Evolutionary conservation across 345 rosid species (phyloP).

Genomic region (Eucalyptus marginata): DNA sequence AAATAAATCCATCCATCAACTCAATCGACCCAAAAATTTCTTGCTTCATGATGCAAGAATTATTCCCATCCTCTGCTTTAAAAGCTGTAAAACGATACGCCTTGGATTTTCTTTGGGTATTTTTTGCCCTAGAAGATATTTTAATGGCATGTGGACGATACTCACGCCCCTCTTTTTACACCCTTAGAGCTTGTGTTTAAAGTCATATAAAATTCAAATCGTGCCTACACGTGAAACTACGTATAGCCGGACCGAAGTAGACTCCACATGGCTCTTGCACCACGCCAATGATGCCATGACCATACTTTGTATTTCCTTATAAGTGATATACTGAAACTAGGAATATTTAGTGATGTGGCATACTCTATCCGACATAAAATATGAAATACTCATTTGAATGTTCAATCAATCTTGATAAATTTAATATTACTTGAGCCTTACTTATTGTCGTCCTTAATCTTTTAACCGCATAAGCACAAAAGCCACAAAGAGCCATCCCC

Average conservation of each 20-base stretch:
- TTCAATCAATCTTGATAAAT: background rate
- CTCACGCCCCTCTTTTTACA: background rate
- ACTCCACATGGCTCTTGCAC: background rate
- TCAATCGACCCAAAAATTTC: background rate
- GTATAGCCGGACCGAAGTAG: background rate
- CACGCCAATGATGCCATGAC: background rate
- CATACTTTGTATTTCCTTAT: background rate
- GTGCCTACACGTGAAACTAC: background rate
- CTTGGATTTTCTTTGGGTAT: background rate
- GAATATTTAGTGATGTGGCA: background rate
- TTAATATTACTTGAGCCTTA: background rate
- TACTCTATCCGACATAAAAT: background rate
- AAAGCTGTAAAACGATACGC: background rate
- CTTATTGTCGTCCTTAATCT: background rate
- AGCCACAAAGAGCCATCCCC: background rate
- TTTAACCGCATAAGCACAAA: background rate
- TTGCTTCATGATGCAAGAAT: background rate
- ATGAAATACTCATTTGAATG: background rate
- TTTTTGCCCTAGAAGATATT: background rate
- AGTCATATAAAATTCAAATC: background rate
- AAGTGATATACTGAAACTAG: background rate
- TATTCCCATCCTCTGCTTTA: background rate
- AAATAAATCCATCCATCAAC: background rate
- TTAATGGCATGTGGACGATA: background rate
- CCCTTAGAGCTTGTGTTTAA: background rate